Evolutionary conservation across 2,329 filamentous ascomycete genomes (phyloP), one percentile per base, ranked within the genome.

Genomic region (Magnaporthiopsis poae): DNA sequence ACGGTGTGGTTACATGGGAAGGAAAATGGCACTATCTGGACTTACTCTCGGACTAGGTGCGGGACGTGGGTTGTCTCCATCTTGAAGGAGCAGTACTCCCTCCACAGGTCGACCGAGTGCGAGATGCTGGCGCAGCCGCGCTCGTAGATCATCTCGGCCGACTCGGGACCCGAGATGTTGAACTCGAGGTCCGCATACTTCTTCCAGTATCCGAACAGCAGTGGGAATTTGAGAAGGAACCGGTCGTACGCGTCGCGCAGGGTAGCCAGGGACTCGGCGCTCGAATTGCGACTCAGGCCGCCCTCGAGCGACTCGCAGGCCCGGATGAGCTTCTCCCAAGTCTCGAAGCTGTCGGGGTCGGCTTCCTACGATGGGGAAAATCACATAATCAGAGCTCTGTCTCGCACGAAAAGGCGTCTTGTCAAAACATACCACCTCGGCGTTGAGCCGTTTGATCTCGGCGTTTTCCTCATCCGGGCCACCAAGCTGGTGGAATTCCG

Each of bases 1-100:
- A 76, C 71, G 70, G 70, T 69, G 70, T 70, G 70, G 73, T 75
- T 71, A 76, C 52, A 31, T 84, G 84, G 87, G 84, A 83, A 84
- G 83, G 83, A 88, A 88, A 88, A 75, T 75, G 78, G 76, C 83
- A 76, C 83, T 82, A 81, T 80, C 78, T 76, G 79, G 81, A 98
- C 95, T 98, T 96, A 99, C 95, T 98, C 95, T 96, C 95, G 89
- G 81, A 97, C 96, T 79, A 96, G 85, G 76, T 96, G 91, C 73
- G 91, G 86, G 76, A 96, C 92, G 80, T 99, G 95, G 72, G 91
- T 95, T 67, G 95, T 98, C 77, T 98, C 92, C 81, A 95, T 92
- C 79, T 98, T 98, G 86, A 98, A 98, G 74, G 88, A 86, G 81
- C 94, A 98, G 81, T 97, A 99, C 74, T 96, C 93, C 65, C 92